A percentile compares a stretch with the other conserved stretches of the same genome.
These are phyloP conservation scores for Wickerhamiella vanderwaltii DNA, from an alignment of 805 yeast genomes.

Conservation along the genomic window DNA sequence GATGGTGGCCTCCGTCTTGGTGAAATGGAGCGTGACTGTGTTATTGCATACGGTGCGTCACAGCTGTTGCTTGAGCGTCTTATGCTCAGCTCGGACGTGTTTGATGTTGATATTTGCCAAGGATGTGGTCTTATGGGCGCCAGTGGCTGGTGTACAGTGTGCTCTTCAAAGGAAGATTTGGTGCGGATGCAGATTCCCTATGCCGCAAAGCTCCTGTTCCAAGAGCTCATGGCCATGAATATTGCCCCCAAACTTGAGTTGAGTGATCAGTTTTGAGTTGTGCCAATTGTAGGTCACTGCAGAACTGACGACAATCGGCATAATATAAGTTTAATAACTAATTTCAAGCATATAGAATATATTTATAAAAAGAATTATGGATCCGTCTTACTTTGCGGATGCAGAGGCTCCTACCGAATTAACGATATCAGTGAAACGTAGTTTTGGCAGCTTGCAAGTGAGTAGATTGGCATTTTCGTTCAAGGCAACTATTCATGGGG, in stretches of 20 bases:
- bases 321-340: no score
- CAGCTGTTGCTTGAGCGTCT: slow-evolving; percentile 85
- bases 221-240: slow-evolving; percentile 95
- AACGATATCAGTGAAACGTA: no score
- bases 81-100: slow-evolving; percentile 95
- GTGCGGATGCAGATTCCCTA: slow-evolving; percentile 95
- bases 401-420: no score
- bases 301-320: no score
- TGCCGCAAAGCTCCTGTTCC: slow-evolving; percentile 96
- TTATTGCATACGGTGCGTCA: slow-evolving; percentile 97
- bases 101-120: slow-evolving; percentile 91
- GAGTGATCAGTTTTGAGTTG: slow-evolving; percentile 62
- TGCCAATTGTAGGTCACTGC: no score
- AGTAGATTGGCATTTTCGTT: no score
- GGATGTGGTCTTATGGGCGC: slow-evolving; percentile 95
- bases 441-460: no score
- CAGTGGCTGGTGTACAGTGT: slow-evolving; percentile 95
- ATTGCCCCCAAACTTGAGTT: slow-evolving; percentile 90
- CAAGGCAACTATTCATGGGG: no score
- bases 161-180: slow-evolving; percentile 76
- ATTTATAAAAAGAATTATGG: no score
- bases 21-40: slow-evolving; percentile 99
- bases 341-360: no score
- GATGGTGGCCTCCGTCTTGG: slow-evolving; percentile 99
- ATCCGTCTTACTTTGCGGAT: no score